Evolutionary conservation across 495 filamentous ascomycete genomes (phyloP), one percentile per base, ranked within the genome.

Genomic region (Daldinia vernicosa): DNA sequence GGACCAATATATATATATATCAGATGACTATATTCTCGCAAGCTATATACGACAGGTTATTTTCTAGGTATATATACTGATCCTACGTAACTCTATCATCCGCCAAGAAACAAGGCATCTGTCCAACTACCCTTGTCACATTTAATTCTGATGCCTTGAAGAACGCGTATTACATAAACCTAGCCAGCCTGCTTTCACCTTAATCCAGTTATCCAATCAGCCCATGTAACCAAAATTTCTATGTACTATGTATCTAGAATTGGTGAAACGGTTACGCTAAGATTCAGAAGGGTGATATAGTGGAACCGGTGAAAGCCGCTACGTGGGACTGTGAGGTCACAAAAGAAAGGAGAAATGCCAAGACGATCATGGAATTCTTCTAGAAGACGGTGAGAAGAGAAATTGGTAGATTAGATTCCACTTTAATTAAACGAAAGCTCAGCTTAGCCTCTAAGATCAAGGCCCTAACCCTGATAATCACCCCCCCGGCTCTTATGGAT

Each of bases 301-400:
- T 72, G 70, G 70, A 72, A 43, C 54, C 57, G 39, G 5, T 61
- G 66, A 54, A 45, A 30, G 53, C 51, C 19, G 26, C 11, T 26
- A 39, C 43, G 32, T 47, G 57, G 63, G 39, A 56, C 40, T 12
- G 65, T 65, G 60, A 65, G 70, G 65, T 68, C 60, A 68, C 58
- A 55, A 43, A 43, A 62, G 26, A 57, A 64, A 58, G 43, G 37
- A 51, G 32, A 50, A 37, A 47, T 14, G 61, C 70, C 52, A 73
- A 73, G 60, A 65, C 60, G n/a, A 15, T 39, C 32, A 17, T 59
- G 61, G 70, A 73, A 73, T 52, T 39, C 66, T 73, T 73, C 70
- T 73, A 73, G 70, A 73, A 73, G 47, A 60, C 70, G 37, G 30
- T 37, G 43, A 43, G 63, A 22, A 64, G n/a, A 33, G 65, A 73